Conservation (phyloP, 495 filamentous ascomycete species). For the Chaetomium cochliodes region DNA sequence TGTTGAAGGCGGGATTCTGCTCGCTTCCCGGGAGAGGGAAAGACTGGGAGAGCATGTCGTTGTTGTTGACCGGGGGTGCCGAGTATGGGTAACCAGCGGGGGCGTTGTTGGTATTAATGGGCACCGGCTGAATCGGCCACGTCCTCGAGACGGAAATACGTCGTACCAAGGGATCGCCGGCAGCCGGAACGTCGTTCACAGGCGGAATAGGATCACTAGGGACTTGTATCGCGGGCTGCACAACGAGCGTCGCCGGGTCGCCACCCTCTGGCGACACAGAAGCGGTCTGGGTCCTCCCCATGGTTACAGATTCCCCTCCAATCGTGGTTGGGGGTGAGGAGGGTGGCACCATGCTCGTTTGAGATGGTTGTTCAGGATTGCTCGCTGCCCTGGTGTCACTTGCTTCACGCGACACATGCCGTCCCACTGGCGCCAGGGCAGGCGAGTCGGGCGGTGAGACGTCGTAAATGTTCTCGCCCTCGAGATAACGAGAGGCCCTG, state of each 20-base stretch:
- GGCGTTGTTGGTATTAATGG: constrained; percentile 17
- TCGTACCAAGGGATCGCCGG: constrained; percentile 26
- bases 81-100: constrained; percentile 44
- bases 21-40: constrained; percentile 36
- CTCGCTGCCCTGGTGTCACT: constrained; percentile 28
- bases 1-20: constrained; percentile 31
- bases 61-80: constrained; percentile 37
- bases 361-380: constrained; percentile 15
- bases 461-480: constrained; percentile 52
- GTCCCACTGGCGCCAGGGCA: constrained; percentile 19
- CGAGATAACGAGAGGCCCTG: constrained; percentile 30
- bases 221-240: constrained; percentile 33
- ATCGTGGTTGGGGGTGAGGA: background rate
- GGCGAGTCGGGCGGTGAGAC: constrained; percentile 56
- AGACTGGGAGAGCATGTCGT: constrained; percentile 32
- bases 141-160: constrained; percentile 45
- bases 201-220: constrained; percentile 21
- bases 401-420: constrained; percentile 18
- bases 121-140: constrained; percentile 43
- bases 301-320: constrained; percentile 12
- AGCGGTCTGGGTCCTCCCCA: constrained; percentile 20
- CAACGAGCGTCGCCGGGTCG: constrained; percentile 26
- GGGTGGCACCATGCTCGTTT: constrained; percentile 11
- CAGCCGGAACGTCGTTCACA: constrained; percentile 4
- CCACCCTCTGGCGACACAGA: constrained; percentile 11